Percentiles rank a stretch among this genome's conserved stretches.
Evolutionary conservation across 345 rosid species (phyloP).

Genomic region (Cardamine occulta): DNA sequence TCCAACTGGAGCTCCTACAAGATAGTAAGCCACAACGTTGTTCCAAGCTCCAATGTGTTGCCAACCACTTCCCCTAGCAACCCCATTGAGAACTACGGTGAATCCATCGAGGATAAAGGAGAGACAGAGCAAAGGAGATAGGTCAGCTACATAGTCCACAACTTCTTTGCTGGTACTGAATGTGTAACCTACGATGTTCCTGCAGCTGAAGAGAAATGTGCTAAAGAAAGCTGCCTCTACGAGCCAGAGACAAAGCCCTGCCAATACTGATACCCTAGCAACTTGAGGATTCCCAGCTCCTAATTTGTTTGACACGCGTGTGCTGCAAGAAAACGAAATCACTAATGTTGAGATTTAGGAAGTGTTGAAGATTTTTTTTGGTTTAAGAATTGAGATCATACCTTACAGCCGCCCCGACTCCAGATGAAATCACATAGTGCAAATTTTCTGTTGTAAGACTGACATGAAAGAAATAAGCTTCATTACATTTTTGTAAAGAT

Average conservation of each 20-base stretch:
- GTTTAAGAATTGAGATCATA: not conserved
- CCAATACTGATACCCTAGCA: constrained; percentile 23
- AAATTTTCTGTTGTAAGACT: constrained; percentile 44
- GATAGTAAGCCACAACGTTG: constrained; percentile 43
- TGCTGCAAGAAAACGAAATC: constrained; percentile 35
- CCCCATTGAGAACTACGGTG: constrained; percentile 39
- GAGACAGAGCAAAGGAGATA: constrained; percentile 47
- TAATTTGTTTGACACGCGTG: constrained; percentile 53
- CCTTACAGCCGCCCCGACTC: constrained; percentile 48
- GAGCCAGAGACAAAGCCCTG: constrained; percentile 37
- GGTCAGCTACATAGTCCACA: constrained; percentile 35
- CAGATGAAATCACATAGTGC: constrained; percentile 45
- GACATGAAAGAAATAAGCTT: not conserved
- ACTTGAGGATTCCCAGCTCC: constrained; percentile 44
- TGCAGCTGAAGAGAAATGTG: constrained; percentile 37
- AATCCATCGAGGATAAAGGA: constrained; percentile 49
- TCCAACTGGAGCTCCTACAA: constrained; percentile 49
- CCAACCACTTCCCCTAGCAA: constrained; percentile 55
- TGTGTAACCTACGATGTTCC: constrained; percentile 25
- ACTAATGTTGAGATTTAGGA: not conserved
- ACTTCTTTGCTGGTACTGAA: constrained; percentile 35
- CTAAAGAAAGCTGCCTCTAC: constrained; percentile 39
- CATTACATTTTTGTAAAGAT: not conserved
- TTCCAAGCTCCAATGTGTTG: constrained; percentile 48
- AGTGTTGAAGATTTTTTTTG: not conserved